phyloP scores from a whole-genome alignment of 2,329 filamentous ascomycete genomes.

The Ascochyta koolunga region DNA sequence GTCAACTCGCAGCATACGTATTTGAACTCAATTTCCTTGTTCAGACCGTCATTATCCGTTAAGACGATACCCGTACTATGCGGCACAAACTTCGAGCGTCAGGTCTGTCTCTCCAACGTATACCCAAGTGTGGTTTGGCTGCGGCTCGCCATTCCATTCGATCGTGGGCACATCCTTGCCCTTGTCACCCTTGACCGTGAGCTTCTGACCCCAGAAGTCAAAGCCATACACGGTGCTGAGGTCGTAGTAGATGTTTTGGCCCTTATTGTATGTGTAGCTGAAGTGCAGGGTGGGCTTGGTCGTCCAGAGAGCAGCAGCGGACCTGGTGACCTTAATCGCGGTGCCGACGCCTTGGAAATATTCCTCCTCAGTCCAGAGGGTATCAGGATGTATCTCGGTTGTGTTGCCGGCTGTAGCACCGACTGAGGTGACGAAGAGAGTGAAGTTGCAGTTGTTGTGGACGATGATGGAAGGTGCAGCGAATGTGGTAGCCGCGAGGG shows the following conservation, averaged over 20 bases:
- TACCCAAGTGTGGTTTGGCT: slow-evolving; percentile 13
- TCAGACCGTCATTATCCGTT: too few relatives aligned
- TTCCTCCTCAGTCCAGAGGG: slow-evolving; percentile 20
- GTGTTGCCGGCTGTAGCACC: slow-evolving; percentile 5
- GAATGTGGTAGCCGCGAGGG: slow-evolving; percentile 19
- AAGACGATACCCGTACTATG: background rate
- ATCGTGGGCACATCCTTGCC: slow-evolving; percentile 10
- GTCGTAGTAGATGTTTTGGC: slow-evolving; percentile 31
- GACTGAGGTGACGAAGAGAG: slow-evolving; percentile 33
- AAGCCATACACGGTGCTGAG: slow-evolving; percentile 27
- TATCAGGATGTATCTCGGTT: slow-evolving; percentile 8
- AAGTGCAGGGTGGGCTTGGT: slow-evolving; percentile 27
- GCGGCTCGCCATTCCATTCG: slow-evolving; percentile 24
- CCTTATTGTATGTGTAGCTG: slow-evolving; percentile 28
- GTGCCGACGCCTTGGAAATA: slow-evolving; percentile 24
- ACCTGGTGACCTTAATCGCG: slow-evolving; percentile 32
- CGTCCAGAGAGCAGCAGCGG: slow-evolving; percentile 19
- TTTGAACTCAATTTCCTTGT: too few relatives aligned
- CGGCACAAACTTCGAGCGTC: slow-evolving; percentile 14
- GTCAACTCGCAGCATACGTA: too few relatives aligned
- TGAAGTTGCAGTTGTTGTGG: slow-evolving; percentile 34
- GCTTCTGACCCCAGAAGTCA: slow-evolving; percentile 26
- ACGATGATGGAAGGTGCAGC: slow-evolving; percentile 23
- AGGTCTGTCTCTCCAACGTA: slow-evolving; percentile 27
- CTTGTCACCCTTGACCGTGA: slow-evolving; percentile 18